Base-by-base conservation (phyloP, 768 basidiomycete species). In the Leccinum longicurvipes region DNA sequence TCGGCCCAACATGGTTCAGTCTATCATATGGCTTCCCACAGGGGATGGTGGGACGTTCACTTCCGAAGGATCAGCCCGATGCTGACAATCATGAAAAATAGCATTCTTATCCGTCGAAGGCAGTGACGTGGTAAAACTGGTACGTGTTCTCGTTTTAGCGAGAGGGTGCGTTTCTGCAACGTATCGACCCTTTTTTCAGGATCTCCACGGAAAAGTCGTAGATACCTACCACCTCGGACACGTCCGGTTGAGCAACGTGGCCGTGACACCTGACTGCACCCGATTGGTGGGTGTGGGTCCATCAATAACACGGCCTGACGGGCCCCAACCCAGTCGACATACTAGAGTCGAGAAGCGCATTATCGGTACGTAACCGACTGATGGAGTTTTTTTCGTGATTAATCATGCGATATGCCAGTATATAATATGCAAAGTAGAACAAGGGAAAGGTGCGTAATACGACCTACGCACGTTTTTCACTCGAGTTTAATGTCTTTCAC, bases 51-150 rank as follows among this genome's bases (percentile, higher is more conserved):
- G 60, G 61, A 46, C 34, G 12, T 51, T 52, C 17, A 28, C 12
- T 46, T 36, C 23, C 25, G 27, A 41, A 54, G 42, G 51, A 61
- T 60, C 31, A 44, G 12, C 56, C 50, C 24, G 19, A 31, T 54
- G 36, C 58, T 64, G 36, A 60, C 42, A 53, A 60, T 58, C 54
- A 55, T 56, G 47, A 58, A 48, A 52, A 55, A 48, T 53, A 78
- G 81, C 72, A n/a, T 81, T 83, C 67, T 56, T 83, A 51, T 80
- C 79, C 21, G 79, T 82, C 23, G 81, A 82, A 65, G 76, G 73
- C 24, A 73, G 73, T 60, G 73, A 74, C 11, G 76, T 82, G 36
- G 69, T 71, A n/a, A 78, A 79, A 63, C 59, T 81, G 61, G 79
- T 77, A 51, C 31, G 71, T 57, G 27, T n/a, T 34, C 25, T 59